Evolutionary conservation across 2,329 filamentous ascomycete genomes (phyloP).

Genomic region (Botrytis byssoidea): DNA sequence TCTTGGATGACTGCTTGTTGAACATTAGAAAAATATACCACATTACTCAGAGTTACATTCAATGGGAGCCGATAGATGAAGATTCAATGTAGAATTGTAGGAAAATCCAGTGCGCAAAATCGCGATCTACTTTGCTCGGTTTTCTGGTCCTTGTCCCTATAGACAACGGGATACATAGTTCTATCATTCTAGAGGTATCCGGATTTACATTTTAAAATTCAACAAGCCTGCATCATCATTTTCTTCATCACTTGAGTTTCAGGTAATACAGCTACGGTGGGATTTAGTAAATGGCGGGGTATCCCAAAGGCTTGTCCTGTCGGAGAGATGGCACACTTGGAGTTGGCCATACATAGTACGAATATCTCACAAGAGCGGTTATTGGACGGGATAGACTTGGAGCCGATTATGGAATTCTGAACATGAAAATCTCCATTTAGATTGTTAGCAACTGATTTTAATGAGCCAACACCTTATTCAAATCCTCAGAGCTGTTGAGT

Average conservation of each 20-base stretch:
- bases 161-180: background rate
- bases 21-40: fast-evolving
- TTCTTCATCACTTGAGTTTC: fast-evolving
- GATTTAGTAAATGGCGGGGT: fast-evolving
- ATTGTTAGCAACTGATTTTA: background rate
- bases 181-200: background rate
- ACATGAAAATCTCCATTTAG: too few relatives aligned
- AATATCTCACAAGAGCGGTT: too few relatives aligned
- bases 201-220: background rate
- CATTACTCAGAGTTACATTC: background rate
- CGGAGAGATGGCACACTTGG: background rate
- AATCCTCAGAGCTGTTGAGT: background rate
- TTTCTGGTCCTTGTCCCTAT: background rate
- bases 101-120: background rate
- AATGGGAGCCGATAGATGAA: background rate
- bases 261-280: background rate
- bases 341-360: too few relatives aligned
- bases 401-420: too few relatives aligned
- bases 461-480: background rate
- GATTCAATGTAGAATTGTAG: background rate
- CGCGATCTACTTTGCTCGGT: background rate
- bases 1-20: background rate
- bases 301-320: fast-evolving
- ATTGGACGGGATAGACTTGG: too few relatives aligned
- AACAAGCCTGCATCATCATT: background rate